Conservation (phyloP, 352 stramenopile species). For the Globisporangium polare region DNA sequence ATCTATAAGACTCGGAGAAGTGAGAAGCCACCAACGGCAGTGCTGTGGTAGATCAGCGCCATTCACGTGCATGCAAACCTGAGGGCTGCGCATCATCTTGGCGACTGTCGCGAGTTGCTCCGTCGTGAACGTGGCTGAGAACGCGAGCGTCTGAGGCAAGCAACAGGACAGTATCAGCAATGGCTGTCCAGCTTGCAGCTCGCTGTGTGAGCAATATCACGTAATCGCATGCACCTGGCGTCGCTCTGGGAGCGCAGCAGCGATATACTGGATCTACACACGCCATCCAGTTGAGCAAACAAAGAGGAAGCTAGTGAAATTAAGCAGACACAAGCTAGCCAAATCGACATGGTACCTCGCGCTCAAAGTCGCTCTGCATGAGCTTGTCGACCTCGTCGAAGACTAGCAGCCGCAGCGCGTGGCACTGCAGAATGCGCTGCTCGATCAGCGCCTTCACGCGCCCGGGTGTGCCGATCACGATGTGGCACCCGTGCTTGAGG, state of each 20-base stretch:
- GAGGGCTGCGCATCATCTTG: slow-evolving; percentile 54
- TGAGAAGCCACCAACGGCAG: too few species aligned
- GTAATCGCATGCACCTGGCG: slow-evolving; percentile 35
- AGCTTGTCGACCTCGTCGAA: slow-evolving; percentile 85
- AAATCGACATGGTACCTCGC: too few species aligned
- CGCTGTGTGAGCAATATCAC: too few species aligned
- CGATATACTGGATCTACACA: slow-evolving; percentile 56
- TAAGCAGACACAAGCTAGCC: too few species aligned
- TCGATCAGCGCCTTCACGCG: slow-evolving; percentile 69
- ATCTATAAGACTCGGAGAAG: too few species aligned
- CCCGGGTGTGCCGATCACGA: slow-evolving; percentile 70
- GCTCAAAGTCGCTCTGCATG: slow-evolving; percentile 56
- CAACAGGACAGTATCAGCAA: background rate
- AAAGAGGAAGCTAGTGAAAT: too few species aligned
- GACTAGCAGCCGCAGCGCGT: slow-evolving; percentile 54
- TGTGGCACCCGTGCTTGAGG: slow-evolving; percentile 43
- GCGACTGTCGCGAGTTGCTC: slow-evolving; percentile 51
- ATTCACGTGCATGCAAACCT: slow-evolving; percentile 24
- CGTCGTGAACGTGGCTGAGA: slow-evolving; percentile 76
- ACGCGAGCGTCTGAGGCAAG: slow-evolving; percentile 50
- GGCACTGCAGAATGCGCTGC: slow-evolving; percentile 40
- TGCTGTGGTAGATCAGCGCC: too few species aligned
- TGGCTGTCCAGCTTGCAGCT: too few species aligned
- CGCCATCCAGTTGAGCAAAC: background rate
- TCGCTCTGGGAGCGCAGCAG: slow-evolving; percentile 42